Conservation (phyloP, 2,329 filamentous ascomycete genomes). For the Neonectria faginata region DNA sequence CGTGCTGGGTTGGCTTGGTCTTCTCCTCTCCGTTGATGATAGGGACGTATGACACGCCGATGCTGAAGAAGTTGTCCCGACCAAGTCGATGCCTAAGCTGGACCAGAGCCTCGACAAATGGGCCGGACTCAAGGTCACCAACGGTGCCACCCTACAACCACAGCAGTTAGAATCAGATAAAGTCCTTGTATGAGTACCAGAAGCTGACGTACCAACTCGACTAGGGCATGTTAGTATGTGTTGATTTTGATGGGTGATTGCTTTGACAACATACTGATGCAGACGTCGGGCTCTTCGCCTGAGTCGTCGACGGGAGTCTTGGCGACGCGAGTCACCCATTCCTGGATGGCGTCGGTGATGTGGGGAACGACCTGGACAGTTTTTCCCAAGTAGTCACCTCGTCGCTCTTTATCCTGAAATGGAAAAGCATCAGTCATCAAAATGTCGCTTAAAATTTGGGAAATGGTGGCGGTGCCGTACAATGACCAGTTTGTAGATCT, state of each 20-base stretch:
- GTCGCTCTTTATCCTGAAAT: conserved; percentile 67
- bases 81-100: conserved; percentile 80
- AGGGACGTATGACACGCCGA: conserved; percentile 90
- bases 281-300: conserved; percentile 86
- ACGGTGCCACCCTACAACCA: conserved; percentile 68
- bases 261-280: conserved; percentile 74
- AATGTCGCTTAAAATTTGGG: not conserved
- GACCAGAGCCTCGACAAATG: conserved; percentile 87
- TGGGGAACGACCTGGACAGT: conserved; percentile 74
- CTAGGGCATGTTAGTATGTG: conserved; percentile 41
- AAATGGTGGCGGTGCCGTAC: conserved; percentile 55
- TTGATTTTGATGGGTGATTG: not conserved
- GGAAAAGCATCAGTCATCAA: conserved; percentile 8
- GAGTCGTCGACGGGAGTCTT: conserved; percentile 88
- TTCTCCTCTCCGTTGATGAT: conserved; percentile 80
- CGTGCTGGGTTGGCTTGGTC: conserved; percentile 96
- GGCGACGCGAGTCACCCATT: conserved; percentile 90
- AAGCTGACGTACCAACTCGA: conserved; percentile 51
- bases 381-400: conserved; percentile 84
- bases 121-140: conserved; percentile 85
- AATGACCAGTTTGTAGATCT: conserved; percentile 93
- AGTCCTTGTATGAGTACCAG: not conserved
- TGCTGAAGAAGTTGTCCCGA: conserved; percentile 85
- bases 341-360: conserved; percentile 89
- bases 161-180: conserved; percentile 3